phyloP scores from a whole-genome alignment of 1,284 basidiomycete species.

The Leccinum pallidistipes region DNA sequence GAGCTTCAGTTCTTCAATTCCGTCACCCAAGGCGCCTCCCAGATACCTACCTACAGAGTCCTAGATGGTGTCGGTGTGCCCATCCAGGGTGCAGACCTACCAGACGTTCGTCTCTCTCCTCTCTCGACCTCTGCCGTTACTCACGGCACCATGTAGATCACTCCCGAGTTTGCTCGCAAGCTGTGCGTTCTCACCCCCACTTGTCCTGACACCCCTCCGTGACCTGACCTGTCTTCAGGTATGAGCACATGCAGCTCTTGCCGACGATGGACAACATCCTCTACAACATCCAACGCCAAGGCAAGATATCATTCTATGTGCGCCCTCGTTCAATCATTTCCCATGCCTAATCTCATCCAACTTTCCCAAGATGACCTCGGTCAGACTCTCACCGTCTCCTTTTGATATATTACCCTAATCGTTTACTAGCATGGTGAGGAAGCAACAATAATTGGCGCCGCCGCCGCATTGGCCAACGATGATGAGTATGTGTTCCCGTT shows the following conservation, averaged over 20 bases:
- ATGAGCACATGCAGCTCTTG: conserved; percentile 82
- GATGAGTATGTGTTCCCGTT: conserved; percentile 72
- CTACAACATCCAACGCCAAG: conserved; percentile 91
- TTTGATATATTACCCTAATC: conserved; percentile 8
- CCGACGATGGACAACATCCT: conserved; percentile 87
- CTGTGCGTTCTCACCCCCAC: conserved; percentile 47
- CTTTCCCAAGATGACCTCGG: conserved; percentile 67
- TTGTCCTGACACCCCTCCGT: background rate
- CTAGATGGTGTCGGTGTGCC: conserved; percentile 75
- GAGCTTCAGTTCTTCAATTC: conserved; percentile 78
- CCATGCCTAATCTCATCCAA: conserved; percentile 20
- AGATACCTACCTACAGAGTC: conserved; percentile 81
- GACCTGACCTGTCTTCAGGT: conserved; percentile 41
- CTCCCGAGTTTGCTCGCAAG: conserved; percentile 67
- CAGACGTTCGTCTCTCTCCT: conserved; percentile 51
- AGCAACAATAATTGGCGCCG: conserved; percentile 88
- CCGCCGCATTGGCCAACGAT: conserved; percentile 77
- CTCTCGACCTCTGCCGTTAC: background rate
- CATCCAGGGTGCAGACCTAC: conserved; percentile 70
- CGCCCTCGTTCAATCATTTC: conserved; percentile 4
- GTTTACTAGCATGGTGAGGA: conserved; percentile 79
- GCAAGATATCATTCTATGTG: conserved; percentile 93
- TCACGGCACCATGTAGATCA: conserved; percentile 51
- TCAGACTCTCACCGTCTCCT: conserved; percentile 36
- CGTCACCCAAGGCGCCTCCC: conserved; percentile 54